Conservation (phyloP, 2,329 filamentous ascomycete genomes). For the Rutstroemia sydowiana region DNA sequence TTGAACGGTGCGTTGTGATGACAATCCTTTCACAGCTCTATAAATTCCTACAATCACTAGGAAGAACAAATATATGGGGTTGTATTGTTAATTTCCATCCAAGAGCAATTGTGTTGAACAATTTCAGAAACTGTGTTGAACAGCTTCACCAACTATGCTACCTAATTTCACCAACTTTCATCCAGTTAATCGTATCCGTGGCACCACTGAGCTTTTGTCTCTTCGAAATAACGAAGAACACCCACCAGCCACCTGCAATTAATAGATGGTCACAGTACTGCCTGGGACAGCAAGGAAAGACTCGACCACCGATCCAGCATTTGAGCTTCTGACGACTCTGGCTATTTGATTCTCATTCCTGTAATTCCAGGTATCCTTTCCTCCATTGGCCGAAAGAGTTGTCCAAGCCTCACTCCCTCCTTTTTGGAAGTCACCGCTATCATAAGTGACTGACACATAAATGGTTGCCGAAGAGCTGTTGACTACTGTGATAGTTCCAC, state of each 20-base stretch:
- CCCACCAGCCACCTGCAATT: background rate
- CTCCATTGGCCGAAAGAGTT: background rate
- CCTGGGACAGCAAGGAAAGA: background rate
- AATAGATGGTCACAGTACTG: background rate
- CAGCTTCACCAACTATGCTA: too few relatives aligned
- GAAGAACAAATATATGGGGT: too few relatives aligned
- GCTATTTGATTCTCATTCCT: background rate
- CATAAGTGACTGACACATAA: background rate
- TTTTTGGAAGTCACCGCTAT: slow-evolving; percentile 1
- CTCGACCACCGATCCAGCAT: background rate
- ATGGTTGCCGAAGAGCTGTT: background rate
- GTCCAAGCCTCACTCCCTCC: background rate
- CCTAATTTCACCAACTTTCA: too few relatives aligned
- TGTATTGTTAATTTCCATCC: too few relatives aligned
- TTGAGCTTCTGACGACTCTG: slow-evolving; percentile 1
- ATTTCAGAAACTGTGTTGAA: too few relatives aligned
- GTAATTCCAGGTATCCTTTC: background rate
- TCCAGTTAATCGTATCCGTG: background rate
- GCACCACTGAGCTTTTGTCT: background rate
- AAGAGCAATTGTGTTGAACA: too few relatives aligned
- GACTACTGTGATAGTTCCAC: background rate
- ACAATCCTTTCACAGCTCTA: too few relatives aligned
- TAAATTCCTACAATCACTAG: too few relatives aligned
- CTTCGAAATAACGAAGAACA: background rate
- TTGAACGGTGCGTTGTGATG: too few relatives aligned